Base-by-base conservation (phyloP, 2,329 filamentous ascomycete species). In the Dactylonectria macrodidyma region DNA sequence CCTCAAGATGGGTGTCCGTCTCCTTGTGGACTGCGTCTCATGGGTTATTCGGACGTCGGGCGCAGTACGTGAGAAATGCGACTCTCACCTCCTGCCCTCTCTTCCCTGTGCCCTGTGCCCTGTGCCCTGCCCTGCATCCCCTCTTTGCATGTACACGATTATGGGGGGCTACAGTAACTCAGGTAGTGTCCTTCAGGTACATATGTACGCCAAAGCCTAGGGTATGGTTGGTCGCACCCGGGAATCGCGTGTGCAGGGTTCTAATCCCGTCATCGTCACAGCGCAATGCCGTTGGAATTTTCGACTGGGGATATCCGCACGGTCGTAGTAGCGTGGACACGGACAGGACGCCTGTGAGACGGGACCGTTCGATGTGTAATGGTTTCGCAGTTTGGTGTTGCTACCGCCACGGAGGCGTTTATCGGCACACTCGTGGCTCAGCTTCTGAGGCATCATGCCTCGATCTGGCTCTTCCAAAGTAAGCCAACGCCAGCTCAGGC, bases 371-470 rank as follows among this genome's bases (percentile, higher is more conserved):
- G 26, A 5, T 30, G 26, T 30, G 26, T 30, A 7, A 30, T 30
- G 26, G 26, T 30, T 30, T 5, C 26, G 26, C 26, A 30, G 26
- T 30, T 11, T 41, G 38, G 38, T 41, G 38, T 6, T 41, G 12
- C 38, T 41, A 16, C 38, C 38, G 38, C 12, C 38, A 41, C 38
- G 2, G 14, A 12, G 38, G 38, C 16, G 38, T 14, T 14, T 41
- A 11, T 16, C 41, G 41, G 41, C 41, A n/a, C 41, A 6, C 8
- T n/a, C 14, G 14, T 19, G 41, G 41, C 41, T n/a, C 16, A 51
- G 24, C 24, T 59, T 59, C 33, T 59, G 33, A 46, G 26, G 26
- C 26, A 59, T 57, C 36, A 62, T 58, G 59, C 9, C 52, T 41
- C 52, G 26, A 61, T 61, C 52, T 50, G 33, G 62, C 12, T 36